A percentile compares a stretch with the other conserved stretches of the same genome.
These are phyloP conservation scores for Allantophomopsis lycopodina DNA, from an alignment of 2,329 filamentous ascomycete species.

Conservation along the genomic window DNA sequence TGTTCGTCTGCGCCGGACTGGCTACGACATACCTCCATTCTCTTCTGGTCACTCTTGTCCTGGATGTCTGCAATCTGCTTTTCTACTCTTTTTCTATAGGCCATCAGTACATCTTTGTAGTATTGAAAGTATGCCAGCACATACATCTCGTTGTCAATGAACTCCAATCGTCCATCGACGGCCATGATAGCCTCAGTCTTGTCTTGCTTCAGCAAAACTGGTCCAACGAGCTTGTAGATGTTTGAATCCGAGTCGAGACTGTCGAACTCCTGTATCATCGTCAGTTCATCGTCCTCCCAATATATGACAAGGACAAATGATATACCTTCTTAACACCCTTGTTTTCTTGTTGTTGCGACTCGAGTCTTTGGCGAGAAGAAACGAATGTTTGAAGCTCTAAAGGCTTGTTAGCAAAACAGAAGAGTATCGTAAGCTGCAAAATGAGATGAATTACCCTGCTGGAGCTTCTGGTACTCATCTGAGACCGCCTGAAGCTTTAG, in stretches of 20 bases:
- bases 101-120: slow-evolving; percentile 3
- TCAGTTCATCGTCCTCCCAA: slow-evolving; percentile 5
- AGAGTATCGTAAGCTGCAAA: not conserved
- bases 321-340: slow-evolving; percentile 66
- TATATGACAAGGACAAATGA: not conserved
- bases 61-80: slow-evolving; percentile 50
- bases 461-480: slow-evolving; percentile 77
- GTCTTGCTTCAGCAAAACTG: slow-evolving; percentile 89
- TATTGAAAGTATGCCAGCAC: slow-evolving; percentile 15
- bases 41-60: slow-evolving; percentile 49
- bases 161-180: slow-evolving; percentile 81
- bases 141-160: slow-evolving; percentile 88
- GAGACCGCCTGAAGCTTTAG: slow-evolving; percentile 69
- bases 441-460: slow-evolving; percentile 46
- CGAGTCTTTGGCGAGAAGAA: slow-evolving; percentile 75
- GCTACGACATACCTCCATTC: slow-evolving; percentile 38
- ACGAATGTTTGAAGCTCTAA: slow-evolving; percentile 69
- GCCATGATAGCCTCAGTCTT: slow-evolving; percentile 80
- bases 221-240: slow-evolving; percentile 93
- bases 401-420: not conserved
- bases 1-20: not conserved
- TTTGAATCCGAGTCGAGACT: slow-evolving; percentile 66
- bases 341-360: slow-evolving; percentile 92
- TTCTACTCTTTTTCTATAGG: slow-evolving; percentile 49
- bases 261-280: slow-evolving; percentile 56